phyloP scores from a whole-genome alignment of 1,139 yeast genomes.

The Magnusiomyces suaveolens region DNA sequence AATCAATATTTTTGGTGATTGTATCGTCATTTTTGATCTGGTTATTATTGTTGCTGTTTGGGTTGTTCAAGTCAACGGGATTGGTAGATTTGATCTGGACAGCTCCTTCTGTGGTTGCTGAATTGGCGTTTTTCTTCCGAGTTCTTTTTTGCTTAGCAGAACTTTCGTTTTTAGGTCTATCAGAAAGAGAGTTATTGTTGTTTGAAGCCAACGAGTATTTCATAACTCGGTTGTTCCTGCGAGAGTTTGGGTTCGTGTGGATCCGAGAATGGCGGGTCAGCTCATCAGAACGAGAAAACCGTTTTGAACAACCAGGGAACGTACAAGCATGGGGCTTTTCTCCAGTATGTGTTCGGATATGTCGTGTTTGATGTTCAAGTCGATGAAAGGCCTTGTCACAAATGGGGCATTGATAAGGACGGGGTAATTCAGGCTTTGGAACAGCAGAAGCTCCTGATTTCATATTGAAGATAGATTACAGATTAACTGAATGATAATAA shows the following conservation, averaged over 20 bases:
- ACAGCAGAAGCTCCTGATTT: background rate
- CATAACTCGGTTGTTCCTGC: constrained; percentile 39
- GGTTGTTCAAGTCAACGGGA: constrained; percentile 14
- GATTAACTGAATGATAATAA: background rate
- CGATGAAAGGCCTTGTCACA: constrained; percentile 90
- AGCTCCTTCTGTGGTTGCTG: background rate
- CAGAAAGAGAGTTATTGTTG: too few relatives aligned
- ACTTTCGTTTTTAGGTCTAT: too few relatives aligned
- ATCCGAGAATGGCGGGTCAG: constrained; percentile 81
- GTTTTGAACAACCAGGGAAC: constrained; percentile 77
- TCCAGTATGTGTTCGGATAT: constrained; percentile 90
- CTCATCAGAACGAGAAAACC: constrained; percentile 83
- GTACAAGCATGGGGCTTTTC: constrained; percentile 88
- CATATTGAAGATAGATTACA: background rate
- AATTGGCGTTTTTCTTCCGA: too few relatives aligned
- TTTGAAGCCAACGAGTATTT: constrained; percentile 25
- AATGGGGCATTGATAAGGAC: constrained; percentile 86
- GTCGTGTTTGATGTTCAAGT: constrained; percentile 88
- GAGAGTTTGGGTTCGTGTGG: constrained; percentile 67
- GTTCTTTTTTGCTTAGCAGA: too few relatives aligned
- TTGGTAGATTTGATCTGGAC: background rate
- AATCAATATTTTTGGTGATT: constrained; percentile 9
- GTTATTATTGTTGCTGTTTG: constrained; percentile 24
- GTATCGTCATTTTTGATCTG: constrained; percentile 3
- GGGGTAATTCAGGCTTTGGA: constrained; percentile 32